Evolutionary conservation across 352 stramenopile genomes (phyloP), one percentile per base, ranked within the genome.

Genomic region (Phytophthora cajani): DNA sequence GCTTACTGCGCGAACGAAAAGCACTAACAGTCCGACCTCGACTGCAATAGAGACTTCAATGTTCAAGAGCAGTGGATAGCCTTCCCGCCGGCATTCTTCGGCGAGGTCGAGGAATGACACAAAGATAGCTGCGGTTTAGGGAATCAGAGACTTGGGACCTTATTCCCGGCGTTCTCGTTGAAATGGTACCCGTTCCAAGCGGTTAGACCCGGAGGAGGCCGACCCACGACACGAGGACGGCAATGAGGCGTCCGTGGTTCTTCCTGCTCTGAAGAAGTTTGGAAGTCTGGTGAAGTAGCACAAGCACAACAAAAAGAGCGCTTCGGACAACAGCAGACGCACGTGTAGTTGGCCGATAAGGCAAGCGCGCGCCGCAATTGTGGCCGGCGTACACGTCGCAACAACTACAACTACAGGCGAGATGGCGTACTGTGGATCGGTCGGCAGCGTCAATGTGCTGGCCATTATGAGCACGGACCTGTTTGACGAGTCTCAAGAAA

Each of bases 401-500:
- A 52, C 27, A n/a, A 57, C 42, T 49, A 21, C 42, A 16, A 63
- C 8, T 19, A 42, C 46, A 11, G 14, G n/a, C 38, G 58, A 3
- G 44, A 81, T 78, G 74, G 67, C 79, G 67, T 92, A 92, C 65
- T 89, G 77, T 49, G 84, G 82, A 46, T 68, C 84, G 14, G 84
- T 92, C 49, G 82, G 84, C 51, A 90, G 73, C 52, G 84, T 92
- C 11, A 90, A 89, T 42, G 82, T 92, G 63, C 62, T 90, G 52
- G 74, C 86, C 54, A 81, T 90, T 53, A 82, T 89, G 75, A 90
- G 82, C 74, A 87, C 79, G 1, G 84, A 92, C 27, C 62, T 91
- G 55, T 91, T 91, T 47, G 84, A 91, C 50, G 84, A 91, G 63
- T 79, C 80, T 60, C 84, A 91, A 66, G 84, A 91, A 69, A 91